phyloP scores from a whole-genome alignment of 129 eudicot genomes.

The Chrysanthemum seticuspe region DNA sequence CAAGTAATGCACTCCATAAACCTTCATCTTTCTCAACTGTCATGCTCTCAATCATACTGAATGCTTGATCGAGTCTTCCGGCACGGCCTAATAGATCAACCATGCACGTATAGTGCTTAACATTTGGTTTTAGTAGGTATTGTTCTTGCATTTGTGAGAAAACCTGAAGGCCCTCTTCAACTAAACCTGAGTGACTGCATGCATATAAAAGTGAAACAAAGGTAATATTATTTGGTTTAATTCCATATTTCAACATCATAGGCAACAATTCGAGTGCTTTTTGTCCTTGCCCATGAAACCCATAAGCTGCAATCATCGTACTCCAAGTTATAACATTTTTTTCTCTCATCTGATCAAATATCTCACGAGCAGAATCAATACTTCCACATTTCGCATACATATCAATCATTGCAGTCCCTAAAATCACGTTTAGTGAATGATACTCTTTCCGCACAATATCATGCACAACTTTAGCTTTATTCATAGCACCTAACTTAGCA shows the following conservation, averaged over 20 bases:
- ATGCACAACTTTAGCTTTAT: conserved; percentile 45
- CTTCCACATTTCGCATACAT: conserved; percentile 73
- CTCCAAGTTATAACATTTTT: conserved; percentile 68
- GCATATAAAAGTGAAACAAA: conserved; percentile 56
- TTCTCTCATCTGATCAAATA: conserved; percentile 51
- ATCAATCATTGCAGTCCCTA: conserved; percentile 64
- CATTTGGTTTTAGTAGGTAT: conserved; percentile 52
- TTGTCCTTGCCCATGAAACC: conserved; percentile 59
- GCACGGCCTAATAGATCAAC: conserved; percentile 72
- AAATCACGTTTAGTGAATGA: conserved; percentile 39
- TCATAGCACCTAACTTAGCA: conserved; percentile 63
- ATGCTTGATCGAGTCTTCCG: conserved; percentile 50
- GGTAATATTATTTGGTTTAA: conserved; percentile 49
- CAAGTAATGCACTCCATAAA: conserved; percentile 62
- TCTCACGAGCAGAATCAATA: conserved; percentile 49
- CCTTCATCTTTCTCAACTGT: conserved; percentile 55
- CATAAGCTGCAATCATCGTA: conserved; percentile 69
- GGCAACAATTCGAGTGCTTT: conserved; percentile 62
- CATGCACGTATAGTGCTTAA: conserved; percentile 69
- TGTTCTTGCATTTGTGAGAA: conserved; percentile 57
- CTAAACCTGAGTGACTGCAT: conserved; percentile 69
- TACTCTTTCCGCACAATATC: conserved; percentile 33
- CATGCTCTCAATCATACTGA: conserved; percentile 50
- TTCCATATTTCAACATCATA: conserved; percentile 37
- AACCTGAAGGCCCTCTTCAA: conserved; percentile 53